Base-by-base conservation (phyloP, 2,329 filamentous ascomycete genomes). In the Botrytis medusae region DNA sequence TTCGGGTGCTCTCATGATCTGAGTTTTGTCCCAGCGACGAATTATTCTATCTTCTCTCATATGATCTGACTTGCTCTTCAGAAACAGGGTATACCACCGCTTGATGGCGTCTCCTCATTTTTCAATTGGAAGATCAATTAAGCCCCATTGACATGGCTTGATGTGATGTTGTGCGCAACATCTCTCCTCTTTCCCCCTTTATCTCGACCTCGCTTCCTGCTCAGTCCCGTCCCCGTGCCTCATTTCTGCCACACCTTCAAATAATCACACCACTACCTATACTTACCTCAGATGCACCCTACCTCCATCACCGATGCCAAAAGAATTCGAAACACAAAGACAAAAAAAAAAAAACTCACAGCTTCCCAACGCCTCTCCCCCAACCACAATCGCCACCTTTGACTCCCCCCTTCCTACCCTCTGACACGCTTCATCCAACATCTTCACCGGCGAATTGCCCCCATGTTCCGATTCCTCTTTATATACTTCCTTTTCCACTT, bases 371-470 rank as follows among this genome's bases (percentile, higher is more conserved):
- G 90, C 89, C 79, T 92, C 90, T 16, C 89, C 90, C 2, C 90
- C 90, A 1, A 87, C 86, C 1, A 92, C 80, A 54, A 92, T 79
- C 0, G 88, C 88, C 9, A 91, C 84, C 25, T 84, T 88, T 16
- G 81, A 85, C 71, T 89, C 82, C 1, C 88, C 85, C 34, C 79
- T 81, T 0, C 88, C 83, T 22, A 92, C 85, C 42, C 88, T 83
- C 29, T 86, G 82, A 1, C 89, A 89, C 0, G 89, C 89, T 71
- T 90, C 87, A 74, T 92, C 90, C n/a, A 91, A 84, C 16, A 91
- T 79, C 74, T 86, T 85, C 0, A 85, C 89, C 0, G 90, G 90
- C 46, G 89, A 86, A 76, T 92, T 88, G 0, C 71, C 71, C 5
- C 65, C 59, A 46, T 73, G 63, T 9, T 70, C 65, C 3, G 34